A percentile compares a stretch with the other conserved stretches of the same genome.
These are phyloP conservation scores for Coemansia sp. DNA, from an alignment of 192 early-diverging fungal species.

Conservation along the genomic window DNA sequence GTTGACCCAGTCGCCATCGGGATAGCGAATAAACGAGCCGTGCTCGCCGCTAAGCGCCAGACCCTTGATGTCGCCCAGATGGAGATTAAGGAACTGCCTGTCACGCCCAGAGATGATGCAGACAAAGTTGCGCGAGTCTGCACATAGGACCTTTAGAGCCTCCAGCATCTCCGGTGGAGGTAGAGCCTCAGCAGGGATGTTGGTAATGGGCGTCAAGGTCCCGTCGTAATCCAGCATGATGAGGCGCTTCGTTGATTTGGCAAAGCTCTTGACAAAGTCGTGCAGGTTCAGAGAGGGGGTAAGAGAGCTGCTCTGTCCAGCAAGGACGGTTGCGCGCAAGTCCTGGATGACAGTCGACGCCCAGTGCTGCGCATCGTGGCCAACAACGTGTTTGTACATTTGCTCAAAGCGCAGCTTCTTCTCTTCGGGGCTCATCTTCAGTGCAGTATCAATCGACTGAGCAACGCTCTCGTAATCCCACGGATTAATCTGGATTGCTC, in stretches of 20 bases:
- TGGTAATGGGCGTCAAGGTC: conserved; percentile 87
- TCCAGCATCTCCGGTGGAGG: conserved; percentile 81
- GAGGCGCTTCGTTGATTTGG: conserved; percentile 64
- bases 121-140: conserved; percentile 78
- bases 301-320: conserved; percentile 24
- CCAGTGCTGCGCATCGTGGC: conserved; percentile 86
- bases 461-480: conserved; percentile 93
- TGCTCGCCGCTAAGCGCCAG: conserved; percentile 93
- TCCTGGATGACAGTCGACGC: conserved; percentile 77
- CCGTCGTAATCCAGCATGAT: conserved; percentile 98
- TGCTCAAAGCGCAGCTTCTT: conserved; percentile 52
- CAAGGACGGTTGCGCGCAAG: conserved; percentile 53
- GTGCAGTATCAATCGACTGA: conserved; percentile 82
- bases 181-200: conserved; percentile 73
- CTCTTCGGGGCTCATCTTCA: conserved; percentile 76
- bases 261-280: conserved; percentile 21
- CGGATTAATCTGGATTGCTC: conserved; percentile 86
- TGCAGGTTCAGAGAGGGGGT: conserved; percentile 29
- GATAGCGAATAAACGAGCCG: conserved; percentile 88
- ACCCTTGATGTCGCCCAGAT: conserved; percentile 72
- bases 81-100: conserved; percentile 74
- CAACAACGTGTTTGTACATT: conserved; percentile 74
- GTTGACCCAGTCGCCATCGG: conserved; percentile 74
- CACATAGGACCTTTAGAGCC: conserved; percentile 61
- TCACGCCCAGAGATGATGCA: conserved; percentile 94